A percentile compares a stretch with the other conserved stretches of the same genome.
These are phyloP conservation scores for Keqinozyma sinolaborantium DNA, from an alignment of 1,139 yeast genomes.

Conservation along the genomic window DNA sequence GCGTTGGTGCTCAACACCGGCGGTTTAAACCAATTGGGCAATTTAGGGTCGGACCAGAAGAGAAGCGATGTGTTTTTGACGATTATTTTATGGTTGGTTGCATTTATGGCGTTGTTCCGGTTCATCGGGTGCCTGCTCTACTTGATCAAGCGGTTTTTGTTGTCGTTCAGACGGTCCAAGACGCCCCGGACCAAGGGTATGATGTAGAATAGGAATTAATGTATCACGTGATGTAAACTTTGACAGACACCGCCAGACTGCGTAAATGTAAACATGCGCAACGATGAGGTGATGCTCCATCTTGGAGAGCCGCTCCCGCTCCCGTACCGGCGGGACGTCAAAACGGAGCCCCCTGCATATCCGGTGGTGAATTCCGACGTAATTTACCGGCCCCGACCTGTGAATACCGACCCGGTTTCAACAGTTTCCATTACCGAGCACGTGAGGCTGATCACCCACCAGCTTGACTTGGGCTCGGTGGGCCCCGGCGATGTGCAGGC, in stretches of 20 bases:
- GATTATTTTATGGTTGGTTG: conserved; percentile 77
- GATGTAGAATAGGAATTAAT: no score
- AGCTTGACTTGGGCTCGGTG: neutral
- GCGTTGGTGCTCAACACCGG: conserved; percentile 74
- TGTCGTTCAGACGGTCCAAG: conserved; percentile 18
- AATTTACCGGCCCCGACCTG: neutral
- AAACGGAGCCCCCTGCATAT: neutral
- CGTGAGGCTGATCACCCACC: neutral
- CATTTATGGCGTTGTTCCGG: conserved; percentile 72
- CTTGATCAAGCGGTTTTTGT: conserved; percentile 38
- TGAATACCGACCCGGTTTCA: no score
- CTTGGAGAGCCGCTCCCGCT: conserved; percentile 38
- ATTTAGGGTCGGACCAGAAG: conserved; percentile 13
- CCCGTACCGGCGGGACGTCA: conserved; percentile 17
- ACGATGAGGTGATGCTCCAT: conserved; percentile 1
- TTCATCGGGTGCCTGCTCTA: conserved; percentile 66
- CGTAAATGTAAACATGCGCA: conserved; percentile 1
- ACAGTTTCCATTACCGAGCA: no score
- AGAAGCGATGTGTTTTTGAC: conserved; percentile 56
- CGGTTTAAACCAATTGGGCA: conserved; percentile 43
- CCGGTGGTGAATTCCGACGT: neutral
- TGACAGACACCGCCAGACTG: conserved; percentile 1
- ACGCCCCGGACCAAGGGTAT: no score
- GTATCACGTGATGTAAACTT: conserved; percentile 2
- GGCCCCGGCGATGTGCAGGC: neutral